Evolutionary conservation across 352 stramenopile species (phyloP), one percentile per base, ranked within the genome.

Genomic region (Stephanocyclus meneghinianus): DNA sequence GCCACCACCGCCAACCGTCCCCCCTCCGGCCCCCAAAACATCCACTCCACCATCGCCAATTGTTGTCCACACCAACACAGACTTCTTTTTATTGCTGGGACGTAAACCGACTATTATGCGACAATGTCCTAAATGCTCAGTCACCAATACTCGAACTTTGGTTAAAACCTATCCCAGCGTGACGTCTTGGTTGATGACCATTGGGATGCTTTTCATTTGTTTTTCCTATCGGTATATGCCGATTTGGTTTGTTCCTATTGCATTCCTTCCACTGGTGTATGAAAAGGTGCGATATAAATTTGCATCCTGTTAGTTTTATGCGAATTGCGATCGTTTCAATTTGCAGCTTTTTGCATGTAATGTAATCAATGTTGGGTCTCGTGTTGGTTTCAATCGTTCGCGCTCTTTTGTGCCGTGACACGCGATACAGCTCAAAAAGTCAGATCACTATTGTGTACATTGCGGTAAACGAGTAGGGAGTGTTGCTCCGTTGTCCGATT

Each of bases 51-150:
- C 8, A 55, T 57, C 18, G 16, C 61, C 61, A 40, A 44, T 57
- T 15, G 15, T 48, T 6, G 47, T 21, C 18, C 35, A 35, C 18
- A n/a, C 42, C 40, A 69, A 69, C 21, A 47, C 45, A 44, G 44
- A 69, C 29, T 69, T 69, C 44, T 69, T 69, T 21, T 15, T 57
- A 18, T 56, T 69, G 44, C 44, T 69, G 3, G 61, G 61, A 29
- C 61, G 61, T 40, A 16, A 69, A 42, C 61, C 61, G 35, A 44
- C 40, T 10, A 42, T 69, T n/a, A 57, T 69, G 61, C 3, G 56
- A 32, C n/a, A 57, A 57, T 69, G 61, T 44, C 61, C 61, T 42
- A 32, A 57, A 57, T 69, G 61, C 35, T 40, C 53, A 32, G 44
- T 48, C 9, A 18, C 29, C 11, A 57, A 57, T 55, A 44, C 15